phyloP scores from a whole-genome alignment of 148 eudicot genomes.

The Rhododendron molle region DNA sequence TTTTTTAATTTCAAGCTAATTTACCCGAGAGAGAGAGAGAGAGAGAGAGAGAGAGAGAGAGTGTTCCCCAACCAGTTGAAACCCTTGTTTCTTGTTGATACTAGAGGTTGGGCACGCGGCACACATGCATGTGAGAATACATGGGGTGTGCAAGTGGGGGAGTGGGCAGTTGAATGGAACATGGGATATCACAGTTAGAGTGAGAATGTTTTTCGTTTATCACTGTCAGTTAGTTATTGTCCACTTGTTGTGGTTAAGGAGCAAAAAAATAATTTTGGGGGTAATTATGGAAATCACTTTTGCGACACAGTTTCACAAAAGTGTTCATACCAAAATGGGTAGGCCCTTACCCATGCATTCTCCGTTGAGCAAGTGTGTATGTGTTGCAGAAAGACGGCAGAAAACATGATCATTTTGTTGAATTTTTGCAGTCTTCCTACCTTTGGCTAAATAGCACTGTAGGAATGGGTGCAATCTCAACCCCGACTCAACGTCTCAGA shows the following conservation, averaged over 20 bases:
- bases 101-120: background rate
- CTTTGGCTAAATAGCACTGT: background rate
- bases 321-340: no score
- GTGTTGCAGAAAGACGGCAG: background rate
- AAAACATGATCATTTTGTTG: background rate
- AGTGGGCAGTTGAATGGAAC: no score
- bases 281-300: no score
- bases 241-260: no score
- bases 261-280: no score
- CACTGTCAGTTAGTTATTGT: no score
- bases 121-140: background rate
- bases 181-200: no score
- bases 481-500: slow-evolving; percentile 6
- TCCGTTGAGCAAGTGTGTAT: background rate
- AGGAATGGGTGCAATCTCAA: slow-evolving; percentile 17
- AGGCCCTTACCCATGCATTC: background rate
- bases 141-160: no score
- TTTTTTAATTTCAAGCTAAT: no score
- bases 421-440: background rate
- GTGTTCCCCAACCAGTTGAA: background rate
- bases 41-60: background rate
- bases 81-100: background rate
- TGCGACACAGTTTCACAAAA: no score
- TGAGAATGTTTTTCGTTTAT: no score
- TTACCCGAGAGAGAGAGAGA: background rate